phyloP scores from a whole-genome alignment of 768 basidiomycete genomes.

The Hericium coralloides region DNA sequence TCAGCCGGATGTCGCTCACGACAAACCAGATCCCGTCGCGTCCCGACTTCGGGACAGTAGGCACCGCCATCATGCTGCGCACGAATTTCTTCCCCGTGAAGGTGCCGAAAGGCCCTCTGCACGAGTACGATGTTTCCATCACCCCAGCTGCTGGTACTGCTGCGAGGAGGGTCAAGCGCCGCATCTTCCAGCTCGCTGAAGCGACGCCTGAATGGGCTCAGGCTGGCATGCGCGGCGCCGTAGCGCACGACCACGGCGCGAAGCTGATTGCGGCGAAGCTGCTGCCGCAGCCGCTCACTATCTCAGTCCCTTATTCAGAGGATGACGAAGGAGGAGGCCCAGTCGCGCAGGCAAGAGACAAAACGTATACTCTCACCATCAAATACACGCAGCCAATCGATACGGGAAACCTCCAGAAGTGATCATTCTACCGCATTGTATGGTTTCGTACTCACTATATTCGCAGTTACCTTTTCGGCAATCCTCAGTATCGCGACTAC shows the following conservation, averaged over 20 bases:
- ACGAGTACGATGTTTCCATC: constrained; percentile 40
- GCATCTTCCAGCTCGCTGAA: constrained; percentile 43
- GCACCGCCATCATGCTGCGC: constrained; percentile 36
- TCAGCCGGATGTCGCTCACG: constrained; percentile 21
- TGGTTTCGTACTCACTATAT: constrained; percentile 3
- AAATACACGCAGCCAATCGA: constrained; percentile 35
- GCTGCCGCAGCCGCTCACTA: constrained; percentile 33
- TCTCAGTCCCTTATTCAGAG: constrained; percentile 34
- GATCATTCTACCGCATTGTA: constrained; percentile 5
- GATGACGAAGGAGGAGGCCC: constrained; percentile 33
- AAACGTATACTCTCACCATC: constrained; percentile 36
- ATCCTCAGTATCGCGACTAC: constrained; percentile 31
- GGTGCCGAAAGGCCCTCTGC: constrained; percentile 36
- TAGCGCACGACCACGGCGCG: constrained; percentile 40
- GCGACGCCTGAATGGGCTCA: constrained; percentile 29
- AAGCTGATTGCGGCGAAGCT: constrained; percentile 34
- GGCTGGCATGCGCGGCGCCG: constrained; percentile 29
- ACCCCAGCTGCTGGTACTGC: constrained; percentile 25
- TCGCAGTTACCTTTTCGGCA: constrained; percentile 36
- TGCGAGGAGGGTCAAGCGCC: constrained; percentile 31
- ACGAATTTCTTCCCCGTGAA: constrained; percentile 45
- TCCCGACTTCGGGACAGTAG: constrained; percentile 37
- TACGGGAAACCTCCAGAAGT: constrained; percentile 33
- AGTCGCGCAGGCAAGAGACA: constrained; percentile 21
- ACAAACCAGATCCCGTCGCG: constrained; percentile 34